Evolutionary conservation across 2,329 filamentous ascomycete genomes (phyloP), one percentile per base, ranked within the genome.

Genomic region (Fusarium multiceps): DNA sequence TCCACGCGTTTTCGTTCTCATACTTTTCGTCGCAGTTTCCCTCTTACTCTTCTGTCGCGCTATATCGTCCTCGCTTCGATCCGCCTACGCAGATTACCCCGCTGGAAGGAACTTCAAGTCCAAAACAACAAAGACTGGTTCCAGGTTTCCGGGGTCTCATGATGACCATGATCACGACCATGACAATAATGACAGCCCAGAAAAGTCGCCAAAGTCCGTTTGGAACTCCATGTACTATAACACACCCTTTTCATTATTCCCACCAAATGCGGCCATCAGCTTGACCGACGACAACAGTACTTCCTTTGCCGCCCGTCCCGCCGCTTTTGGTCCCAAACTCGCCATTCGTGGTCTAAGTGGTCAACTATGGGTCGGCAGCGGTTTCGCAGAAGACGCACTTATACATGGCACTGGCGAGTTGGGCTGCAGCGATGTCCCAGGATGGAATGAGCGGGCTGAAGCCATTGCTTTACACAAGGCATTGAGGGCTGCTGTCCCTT

Each of bases 241-340:
- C 63, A 85, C 90, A 7, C 91, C 94, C 1, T 93, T 94, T 69
- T 94, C 93, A 21, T 89, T 99, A 23, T 99, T 99, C 78, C 94
- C 95, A 7, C 94, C 94, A 6, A 97, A 96, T 70, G 96, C 96
- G 49, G 92, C 97, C 75, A 98, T 99, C 78, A 97, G 93, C 79
- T 87, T 99, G 66, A 97, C 94, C 76, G 94, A 98, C 80, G 96
- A 99, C 81, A 99, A 99, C 80, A 97, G 93, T 72, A 99, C 96
- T 14, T 97, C 97, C 73, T 99, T 99, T 82, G 86, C 97, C 58
- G 94, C 96, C 45, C 88, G 96, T 50, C 96, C 96, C 63, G 96
- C 96, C 55, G 94, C 93, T 41, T 99, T 98, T 81, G 96, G 96
- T 1, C 93, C 96, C 7, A 82, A 88, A 41, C 83, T 99, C 41